Evolutionary conservation across 768 basidiomycete genomes (phyloP).

Genomic region (Calocybe indica): DNA sequence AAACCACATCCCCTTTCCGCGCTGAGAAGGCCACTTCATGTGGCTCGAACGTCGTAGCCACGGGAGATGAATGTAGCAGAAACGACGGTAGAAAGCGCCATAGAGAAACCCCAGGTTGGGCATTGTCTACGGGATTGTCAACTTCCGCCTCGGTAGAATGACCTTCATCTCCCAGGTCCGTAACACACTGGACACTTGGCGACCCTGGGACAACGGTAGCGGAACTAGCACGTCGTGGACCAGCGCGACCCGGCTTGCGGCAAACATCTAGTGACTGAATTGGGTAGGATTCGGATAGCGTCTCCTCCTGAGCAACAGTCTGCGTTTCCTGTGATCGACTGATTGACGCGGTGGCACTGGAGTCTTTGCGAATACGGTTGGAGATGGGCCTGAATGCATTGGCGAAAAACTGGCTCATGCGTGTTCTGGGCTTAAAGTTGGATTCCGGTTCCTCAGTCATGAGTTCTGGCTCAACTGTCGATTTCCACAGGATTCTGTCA

Average conservation of each 20-base stretch:
- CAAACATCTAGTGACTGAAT: constrained; percentile 9
- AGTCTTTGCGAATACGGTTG: constrained; percentile 30
- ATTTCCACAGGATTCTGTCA: constrained; percentile 80
- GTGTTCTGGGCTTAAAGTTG: constrained; percentile 30
- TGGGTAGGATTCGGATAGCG: constrained; percentile 17
- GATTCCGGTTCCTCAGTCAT: constrained; percentile 28
- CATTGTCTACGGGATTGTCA: not conserved
- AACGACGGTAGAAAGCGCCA: constrained; percentile 52
- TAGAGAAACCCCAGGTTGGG: constrained; percentile 2
- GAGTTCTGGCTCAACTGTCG: constrained; percentile 48
- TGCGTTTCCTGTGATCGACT: constrained; percentile 13
- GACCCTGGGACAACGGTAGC: not conserved
- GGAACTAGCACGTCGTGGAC: not conserved
- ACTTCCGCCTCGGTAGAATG: too few relatives aligned
- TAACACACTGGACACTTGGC: not conserved
- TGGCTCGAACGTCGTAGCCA: constrained; percentile 11
- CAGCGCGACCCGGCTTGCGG: constrained; percentile 5
- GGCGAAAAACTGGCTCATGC: constrained; percentile 48
- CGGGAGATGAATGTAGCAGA: constrained; percentile 24
- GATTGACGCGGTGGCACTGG: constrained; percentile 16
- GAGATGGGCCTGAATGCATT: constrained; percentile 47
- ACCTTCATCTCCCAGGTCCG: not conserved
- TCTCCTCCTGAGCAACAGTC: constrained; percentile 13
- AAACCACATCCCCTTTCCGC: constrained; percentile 64
- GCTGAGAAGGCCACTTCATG: constrained; percentile 12